Evolutionary conservation across 495 filamentous ascomycete genomes (phyloP).

Genomic region (Trichoderma erinaceum): DNA sequence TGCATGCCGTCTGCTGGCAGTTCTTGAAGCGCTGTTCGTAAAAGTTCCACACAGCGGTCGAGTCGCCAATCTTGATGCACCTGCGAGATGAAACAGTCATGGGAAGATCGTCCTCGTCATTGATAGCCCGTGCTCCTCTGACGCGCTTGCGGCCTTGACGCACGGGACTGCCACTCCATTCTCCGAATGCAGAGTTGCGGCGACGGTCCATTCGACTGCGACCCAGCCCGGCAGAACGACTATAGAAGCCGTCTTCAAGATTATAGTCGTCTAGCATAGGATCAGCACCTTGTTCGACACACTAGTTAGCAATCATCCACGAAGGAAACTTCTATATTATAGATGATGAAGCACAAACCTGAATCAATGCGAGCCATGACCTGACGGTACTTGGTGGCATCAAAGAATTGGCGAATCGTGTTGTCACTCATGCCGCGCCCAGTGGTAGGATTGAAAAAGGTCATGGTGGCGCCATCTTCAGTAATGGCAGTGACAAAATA

Average conservation of each 20-base stretch:
- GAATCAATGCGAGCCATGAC: constrained; percentile 20
- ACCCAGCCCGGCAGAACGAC: not conserved
- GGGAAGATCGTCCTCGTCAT: constrained; percentile 26
- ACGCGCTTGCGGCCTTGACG: constrained; percentile 31
- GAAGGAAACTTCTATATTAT: not conserved
- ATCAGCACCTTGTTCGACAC: not conserved
- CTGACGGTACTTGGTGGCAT: constrained; percentile 25
- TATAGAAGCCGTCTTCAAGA: not conserved
- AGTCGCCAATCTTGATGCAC: constrained; percentile 51
- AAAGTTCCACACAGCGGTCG: constrained; percentile 52
- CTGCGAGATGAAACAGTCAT: constrained; percentile 24
- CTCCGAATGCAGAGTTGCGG: constrained; percentile 22
- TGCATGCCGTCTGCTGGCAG: constrained; percentile 69
- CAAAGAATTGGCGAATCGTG: constrained; percentile 29
- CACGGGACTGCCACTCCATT: constrained; percentile 20
- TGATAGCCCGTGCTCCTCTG: constrained; percentile 25
- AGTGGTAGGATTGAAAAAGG: constrained; percentile 29
- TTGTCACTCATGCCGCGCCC: constrained; percentile 15
- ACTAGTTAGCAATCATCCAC: not conserved
- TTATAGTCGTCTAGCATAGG: not conserved
- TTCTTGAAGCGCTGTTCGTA: constrained; percentile 59
- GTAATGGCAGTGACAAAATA: constrained; percentile 34
- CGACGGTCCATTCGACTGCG: constrained; percentile 6
- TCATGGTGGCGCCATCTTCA: constrained; percentile 27
- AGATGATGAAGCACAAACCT: constrained; percentile 21